These are phyloP conservation scores for Jamesozyma gamospora DNA, from an alignment of 805 yeast genomes.

Conservation along the genomic window DNA sequence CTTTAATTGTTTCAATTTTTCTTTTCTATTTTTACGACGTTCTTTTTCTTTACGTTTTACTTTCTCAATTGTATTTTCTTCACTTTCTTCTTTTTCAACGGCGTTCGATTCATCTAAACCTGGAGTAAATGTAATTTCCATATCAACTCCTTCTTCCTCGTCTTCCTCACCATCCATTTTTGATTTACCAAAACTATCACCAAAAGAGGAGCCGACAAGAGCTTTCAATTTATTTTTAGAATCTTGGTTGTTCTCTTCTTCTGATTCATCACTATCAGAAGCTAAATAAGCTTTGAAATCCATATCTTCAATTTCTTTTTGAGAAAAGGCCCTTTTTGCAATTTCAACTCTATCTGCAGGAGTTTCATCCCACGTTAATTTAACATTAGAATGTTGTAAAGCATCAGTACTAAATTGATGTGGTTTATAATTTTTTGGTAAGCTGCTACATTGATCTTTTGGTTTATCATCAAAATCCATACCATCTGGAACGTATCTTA, in stretches of 20 bases:
- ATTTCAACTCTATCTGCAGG: constrained; percentile 78
- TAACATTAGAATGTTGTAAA: constrained; percentile 89
- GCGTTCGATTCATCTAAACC: constrained; percentile 43
- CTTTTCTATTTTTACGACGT: constrained; percentile 77
- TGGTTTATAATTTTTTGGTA: constrained; percentile 78
- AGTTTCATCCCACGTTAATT: constrained; percentile 97
- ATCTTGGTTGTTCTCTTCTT: constrained; percentile 31
- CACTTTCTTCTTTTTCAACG: constrained; percentile 33
- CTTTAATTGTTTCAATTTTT: constrained; percentile 55
- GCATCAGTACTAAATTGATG: constrained; percentile 83
- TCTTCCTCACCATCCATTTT: constrained; percentile 37
- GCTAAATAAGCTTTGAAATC: constrained; percentile 91
- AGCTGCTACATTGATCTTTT: constrained; percentile 57
- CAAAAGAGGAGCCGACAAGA: constrained; percentile 38
- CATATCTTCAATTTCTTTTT: constrained; percentile 80
- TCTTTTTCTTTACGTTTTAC: constrained; percentile 86
- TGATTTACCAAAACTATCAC: constrained; percentile 24
- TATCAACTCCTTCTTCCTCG: constrained; percentile 59
- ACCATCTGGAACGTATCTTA: constrained; percentile 86
- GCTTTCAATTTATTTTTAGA: constrained; percentile 52
- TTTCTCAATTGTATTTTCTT: constrained; percentile 68
- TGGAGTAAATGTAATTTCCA: constrained; percentile 94
- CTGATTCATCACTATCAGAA: constrained; percentile 53
- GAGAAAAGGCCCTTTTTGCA: constrained; percentile 73
- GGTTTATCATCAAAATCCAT: constrained; percentile 78